Evolutionary conservation across 352 stramenopile genomes (phyloP).

Genomic region (Poterioochromonas sp.): DNA sequence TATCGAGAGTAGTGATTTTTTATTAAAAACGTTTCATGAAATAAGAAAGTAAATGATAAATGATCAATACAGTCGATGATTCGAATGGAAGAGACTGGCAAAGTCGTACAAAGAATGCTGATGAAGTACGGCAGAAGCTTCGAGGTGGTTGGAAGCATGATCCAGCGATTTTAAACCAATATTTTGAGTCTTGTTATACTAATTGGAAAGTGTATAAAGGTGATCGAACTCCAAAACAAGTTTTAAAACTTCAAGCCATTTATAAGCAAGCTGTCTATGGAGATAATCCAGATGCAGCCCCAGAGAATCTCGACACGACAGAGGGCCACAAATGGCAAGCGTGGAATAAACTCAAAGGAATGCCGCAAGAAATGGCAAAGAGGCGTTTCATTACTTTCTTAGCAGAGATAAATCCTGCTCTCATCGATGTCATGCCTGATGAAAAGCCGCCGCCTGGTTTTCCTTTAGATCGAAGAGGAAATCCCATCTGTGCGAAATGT

Average conservation of each 20-base stretch:
- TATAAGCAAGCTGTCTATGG: slow-evolving; percentile 32
- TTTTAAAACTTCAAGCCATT: slow-evolving; percentile 7
- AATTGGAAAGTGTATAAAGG: slow-evolving; percentile 35
- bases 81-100: too few relatives aligned
- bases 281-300: background rate
- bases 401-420: slow-evolving; percentile 9
- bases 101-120: too few relatives aligned
- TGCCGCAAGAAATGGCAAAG: slow-evolving; percentile 16
- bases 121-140: slow-evolving; percentile 28
- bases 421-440: slow-evolving; percentile 35
- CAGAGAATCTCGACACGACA: background rate
- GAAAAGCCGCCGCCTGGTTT: slow-evolving; percentile 25
- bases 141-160: slow-evolving; percentile 24
- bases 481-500: slow-evolving; percentile 31
- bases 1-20: too few relatives aligned
- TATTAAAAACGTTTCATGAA: too few relatives aligned
- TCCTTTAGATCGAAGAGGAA: slow-evolving; percentile 9
- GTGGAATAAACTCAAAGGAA: slow-evolving; percentile 27
- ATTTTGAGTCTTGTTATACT: slow-evolving; percentile 8
- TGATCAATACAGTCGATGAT: too few relatives aligned
- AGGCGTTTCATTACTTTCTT: slow-evolving; percentile 31
- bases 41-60: too few relatives aligned
- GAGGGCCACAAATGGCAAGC: slow-evolving; percentile 21
- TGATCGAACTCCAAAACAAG: background rate
- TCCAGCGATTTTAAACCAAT: slow-evolving; percentile 16